Evolutionary conservation across 2,329 filamentous ascomycete genomes (phyloP), one percentile per base, ranked within the genome.

Genomic region (Fusarium sp.): DNA sequence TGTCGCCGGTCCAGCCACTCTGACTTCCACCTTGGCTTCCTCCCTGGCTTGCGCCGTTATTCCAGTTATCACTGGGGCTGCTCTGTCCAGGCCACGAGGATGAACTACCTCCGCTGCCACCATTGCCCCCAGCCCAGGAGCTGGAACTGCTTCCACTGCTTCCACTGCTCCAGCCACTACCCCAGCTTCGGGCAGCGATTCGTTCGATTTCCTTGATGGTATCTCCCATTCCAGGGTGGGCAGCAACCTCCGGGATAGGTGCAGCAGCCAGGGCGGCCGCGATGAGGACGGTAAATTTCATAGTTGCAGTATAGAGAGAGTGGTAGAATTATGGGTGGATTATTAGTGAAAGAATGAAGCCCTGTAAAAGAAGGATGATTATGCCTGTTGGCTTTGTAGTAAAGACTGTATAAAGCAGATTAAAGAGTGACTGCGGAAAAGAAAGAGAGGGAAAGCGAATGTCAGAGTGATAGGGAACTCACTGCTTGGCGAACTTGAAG

Each of bases 251-350:
- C 4, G 65, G 51, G 44, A 73, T 56, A 17, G 64, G 62, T 28
- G 62, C 61, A 28, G 65, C 69, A 26, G 70, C 53, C 36, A 74
- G 56, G 49, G 65, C 70, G 19, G 64, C 61, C 20, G 65, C 45
- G 43, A 73, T 47, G 20, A 73, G 53, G n/a, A 61, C 45, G 20
- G 56, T 65, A 21, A 74, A 56, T 70, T 74, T 78, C 73, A 74
- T 76, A 56, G 48, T 72, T 28, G 40, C 3, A 26, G 36, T 53
- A 4, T 53, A 15, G 11, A 38, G 48, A 51, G 6, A 12, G 10
- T 23, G 23, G 17, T 45, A 38, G 8, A 24, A 42, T 38, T 52
- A 46, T 28, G 15, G 21, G 32, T 11, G 20, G 28, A 14, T 34
- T 36, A 48, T 28, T 28, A 51, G 36, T 28, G 59, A 56, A 26